Evolutionary conservation across 768 basidiomycete species (phyloP), one percentile per base, ranked within the genome.

Genomic region (Holtermannia corniformis): DNA sequence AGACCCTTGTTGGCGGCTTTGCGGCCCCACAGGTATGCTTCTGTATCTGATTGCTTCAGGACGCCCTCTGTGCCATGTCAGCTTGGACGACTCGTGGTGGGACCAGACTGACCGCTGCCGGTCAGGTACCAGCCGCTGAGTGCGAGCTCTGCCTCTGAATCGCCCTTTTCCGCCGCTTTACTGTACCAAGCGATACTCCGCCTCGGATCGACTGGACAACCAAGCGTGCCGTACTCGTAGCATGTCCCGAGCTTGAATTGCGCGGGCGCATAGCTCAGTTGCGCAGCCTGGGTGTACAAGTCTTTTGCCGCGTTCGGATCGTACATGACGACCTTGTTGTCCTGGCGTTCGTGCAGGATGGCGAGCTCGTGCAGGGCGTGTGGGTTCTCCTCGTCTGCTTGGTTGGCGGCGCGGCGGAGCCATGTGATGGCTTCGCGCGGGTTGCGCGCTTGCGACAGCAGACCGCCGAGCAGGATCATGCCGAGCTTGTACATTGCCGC

Each of bases 401-500:
- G 93, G 61, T 90, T 85, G 2, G 91, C 92, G 1, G 95, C 95
- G 21, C 91, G 81, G 61, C 85, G 84, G 51, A 99, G 77, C 95
- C 95, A 99, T 53, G 82, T 84, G 59, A 93, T 81, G 4, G 91
- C 92, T 68, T 99, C 95, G 26, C 91, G 81, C 1, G 82, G 82
- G 68, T 95, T 95, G 58, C 80, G 82, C 51, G 78, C 81, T 70
- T 92, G 88, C 22, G 82, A 85, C 3, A 96, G 78, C 14, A 82
- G 74, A 11, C 92, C 93, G 28, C 87, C 81, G 20, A 97, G 78
- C 25, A 95, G 78, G 58, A 96, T 86, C 85, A 95, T 92, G n/a
- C 91, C 91, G n/a, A 99, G 82, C 72, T 97, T 97, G 77, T 95
- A 97, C 95, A 97, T 99, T 2, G 91, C 95, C 23, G 93, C 83